Evolutionary conservation across 169 alveolate genomes (phyloP).

Genomic region (Perkinsus olseni): DNA sequence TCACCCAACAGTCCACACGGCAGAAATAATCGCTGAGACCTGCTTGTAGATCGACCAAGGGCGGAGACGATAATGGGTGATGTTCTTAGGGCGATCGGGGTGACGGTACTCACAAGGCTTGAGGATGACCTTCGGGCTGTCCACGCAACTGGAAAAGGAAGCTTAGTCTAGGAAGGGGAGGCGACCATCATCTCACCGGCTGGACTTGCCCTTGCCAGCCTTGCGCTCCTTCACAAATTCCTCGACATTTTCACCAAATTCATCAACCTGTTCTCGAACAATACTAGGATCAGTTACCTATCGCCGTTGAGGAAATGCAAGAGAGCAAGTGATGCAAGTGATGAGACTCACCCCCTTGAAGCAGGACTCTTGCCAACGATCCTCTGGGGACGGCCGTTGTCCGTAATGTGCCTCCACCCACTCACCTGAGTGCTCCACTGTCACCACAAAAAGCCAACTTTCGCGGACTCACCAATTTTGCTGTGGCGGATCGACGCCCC

Average conservation of each 20-base stretch:
- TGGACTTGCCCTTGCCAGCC: too few relatives aligned
- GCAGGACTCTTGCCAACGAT: not conserved
- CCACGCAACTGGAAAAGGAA: not conserved
- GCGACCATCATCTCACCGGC: too few relatives aligned
- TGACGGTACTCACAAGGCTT: not conserved
- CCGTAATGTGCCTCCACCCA: not conserved
- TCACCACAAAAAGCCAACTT: not conserved
- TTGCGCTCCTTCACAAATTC: too few relatives aligned
- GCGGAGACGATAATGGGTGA: not conserved
- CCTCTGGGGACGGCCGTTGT: not conserved
- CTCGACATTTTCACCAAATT: too few relatives aligned
- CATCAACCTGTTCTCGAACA: too few relatives aligned
- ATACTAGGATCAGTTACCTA: too few relatives aligned
- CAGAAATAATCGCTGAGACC: not conserved
- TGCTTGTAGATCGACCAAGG: not conserved
- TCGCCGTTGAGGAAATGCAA: too few relatives aligned
- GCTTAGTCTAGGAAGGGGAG: too few relatives aligned
- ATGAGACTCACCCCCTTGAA: not conserved
- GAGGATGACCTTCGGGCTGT: not conserved
- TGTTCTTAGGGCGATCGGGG: not conserved
- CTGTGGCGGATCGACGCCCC: not conserved
- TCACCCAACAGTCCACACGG: not conserved
- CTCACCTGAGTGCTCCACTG: not conserved
- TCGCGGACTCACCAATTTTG: not conserved
- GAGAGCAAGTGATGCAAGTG: too few relatives aligned